Percentiles rank a stretch among this genome's conserved stretches.
Conservation (phyloP, 306 rosid genomes). For the Cyamopsis tetragonoloba region DNA sequence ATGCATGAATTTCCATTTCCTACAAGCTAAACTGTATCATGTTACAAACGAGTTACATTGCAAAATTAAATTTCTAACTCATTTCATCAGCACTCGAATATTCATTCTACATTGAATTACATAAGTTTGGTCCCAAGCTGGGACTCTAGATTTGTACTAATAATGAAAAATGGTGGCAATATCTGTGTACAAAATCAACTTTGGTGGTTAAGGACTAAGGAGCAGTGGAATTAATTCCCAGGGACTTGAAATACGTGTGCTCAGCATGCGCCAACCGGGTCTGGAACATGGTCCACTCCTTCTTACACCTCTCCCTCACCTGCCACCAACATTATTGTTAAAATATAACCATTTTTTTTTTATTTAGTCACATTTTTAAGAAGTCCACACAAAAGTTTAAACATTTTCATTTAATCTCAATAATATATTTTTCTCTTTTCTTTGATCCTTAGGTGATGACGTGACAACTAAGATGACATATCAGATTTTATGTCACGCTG, state of each 20-base stretch:
- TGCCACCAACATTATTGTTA: slow-evolving; percentile 39
- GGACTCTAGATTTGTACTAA: slow-evolving; percentile 22
- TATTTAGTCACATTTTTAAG: too few relatives aligned
- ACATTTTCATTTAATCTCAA: too few relatives aligned
- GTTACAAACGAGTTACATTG: not conserved
- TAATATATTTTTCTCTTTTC: too few relatives aligned
- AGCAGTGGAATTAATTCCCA: slow-evolving; percentile 41
- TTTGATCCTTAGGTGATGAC: too few relatives aligned
- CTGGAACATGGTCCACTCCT: slow-evolving; percentile 96
- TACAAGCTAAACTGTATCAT: not conserved
- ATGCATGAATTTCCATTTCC: not conserved
- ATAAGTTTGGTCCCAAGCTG: slow-evolving; percentile 11
- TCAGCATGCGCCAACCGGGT: slow-evolving; percentile 70
- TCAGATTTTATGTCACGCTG: too few relatives aligned
- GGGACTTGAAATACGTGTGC: slow-evolving; percentile 49
- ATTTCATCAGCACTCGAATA: not conserved
- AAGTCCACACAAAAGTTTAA: too few relatives aligned
- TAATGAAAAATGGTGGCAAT: slow-evolving; percentile 6
- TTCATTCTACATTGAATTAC: slow-evolving; percentile 13
- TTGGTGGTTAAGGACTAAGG: slow-evolving; percentile 31
- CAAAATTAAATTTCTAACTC: not conserved
- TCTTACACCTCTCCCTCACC: slow-evolving; percentile 93
- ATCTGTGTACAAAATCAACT: slow-evolving; percentile 32
- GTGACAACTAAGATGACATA: too few relatives aligned
- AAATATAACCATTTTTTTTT: too few relatives aligned